A percentile compares a stretch with the other conserved stretches of the same genome.
These are phyloP conservation scores for Aspergillus ostianus DNA, from an alignment of 495 filamentous ascomycete species.

Conservation along the genomic window DNA sequence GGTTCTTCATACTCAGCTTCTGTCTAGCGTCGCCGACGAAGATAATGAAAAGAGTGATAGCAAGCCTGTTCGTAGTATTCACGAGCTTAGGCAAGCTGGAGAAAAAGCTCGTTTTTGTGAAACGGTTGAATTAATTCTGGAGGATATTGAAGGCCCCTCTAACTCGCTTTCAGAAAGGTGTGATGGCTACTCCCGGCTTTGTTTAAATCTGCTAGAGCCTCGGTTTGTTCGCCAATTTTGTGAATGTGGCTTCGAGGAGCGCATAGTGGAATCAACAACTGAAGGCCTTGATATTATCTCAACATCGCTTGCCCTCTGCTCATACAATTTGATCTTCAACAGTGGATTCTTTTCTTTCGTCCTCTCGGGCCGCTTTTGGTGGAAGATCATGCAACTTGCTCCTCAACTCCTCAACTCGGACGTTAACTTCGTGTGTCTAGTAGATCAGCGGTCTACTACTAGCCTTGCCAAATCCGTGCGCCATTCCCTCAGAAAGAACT, in stretches of 20 bases:
- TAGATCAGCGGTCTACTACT: conserved; percentile 13
- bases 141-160: conserved; percentile 69
- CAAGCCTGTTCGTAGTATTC: conserved; percentile 72
- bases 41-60: conserved; percentile 54
- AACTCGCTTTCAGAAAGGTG: conserved; percentile 48
- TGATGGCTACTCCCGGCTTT: conserved; percentile 63
- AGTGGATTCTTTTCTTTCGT: conserved; percentile 27
- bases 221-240: conserved; percentile 68
- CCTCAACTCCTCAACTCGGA: conserved; percentile 24
- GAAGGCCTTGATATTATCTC: conserved; percentile 32
- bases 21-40: background rate
- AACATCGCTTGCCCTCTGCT: conserved; percentile 31
- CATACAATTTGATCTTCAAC: conserved; percentile 28
- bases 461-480: conserved; percentile 33
- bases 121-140: conserved; percentile 77
- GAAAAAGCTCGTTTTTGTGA: conserved; percentile 78
- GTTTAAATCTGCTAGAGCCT: conserved; percentile 67
- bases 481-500: conserved; percentile 26
- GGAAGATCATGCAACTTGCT: conserved; percentile 31
- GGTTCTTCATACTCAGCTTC: background rate
- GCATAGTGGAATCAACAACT: conserved; percentile 51
- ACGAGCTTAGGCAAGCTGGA: conserved; percentile 85
- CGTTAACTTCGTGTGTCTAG: conserved; percentile 27
- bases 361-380: conserved; percentile 32
- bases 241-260: conserved; percentile 68